Evolutionary conservation across 805 yeast species (phyloP), one percentile per base, ranked within the genome.

Genomic region (Saturnispora diversa): DNA sequence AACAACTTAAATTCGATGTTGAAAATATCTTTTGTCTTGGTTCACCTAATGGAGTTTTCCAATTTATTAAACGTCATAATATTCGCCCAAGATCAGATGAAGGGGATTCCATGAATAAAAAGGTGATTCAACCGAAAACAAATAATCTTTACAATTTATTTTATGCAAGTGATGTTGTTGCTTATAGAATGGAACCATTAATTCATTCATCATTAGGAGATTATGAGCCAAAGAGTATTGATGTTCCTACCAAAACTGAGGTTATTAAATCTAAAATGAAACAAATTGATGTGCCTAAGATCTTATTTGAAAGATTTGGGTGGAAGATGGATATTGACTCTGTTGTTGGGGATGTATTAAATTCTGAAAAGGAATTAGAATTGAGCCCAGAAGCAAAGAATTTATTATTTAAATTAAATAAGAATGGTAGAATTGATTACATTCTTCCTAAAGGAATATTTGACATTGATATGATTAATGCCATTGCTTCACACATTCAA

Each of bases 131-230:
- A 3, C 86, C 92, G 3, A 70, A 69, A 24, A 79, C 82, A 47
- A 61, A 66, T 2, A 82, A 83, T 51, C 58, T 83, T 31, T 92
- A 82, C 63, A 90, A 90, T 54, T 62, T 92, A 5, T 86, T 83
- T 63, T 94, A 90, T 50, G 84, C 90, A 0, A 80, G 94, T 48
- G 98, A 90, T 55, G 95, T 97, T 1, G 80, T 92, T 30, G 88
- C 90, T 0, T 86, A 88, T 52, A 66, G 97, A 41, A 62, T 88
- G 43, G 98, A 90, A 58, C 98, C 98, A 1, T 62, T 90, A 43
- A 70, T 88, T 5, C 61, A 66, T 44, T 65, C 69, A 16, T 60
- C 54, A 44, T 66, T 79, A 47, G 63, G 76, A 0, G 55, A 64
- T 7, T 60, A 69, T 42, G 66, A 69, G 46, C 84, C 90, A 0